A percentile compares a stretch with the other conserved stretches of the same genome.
Conservation (phyloP, 1,284 basidiomycete species). For the Rhizoctonia solani region DNA sequence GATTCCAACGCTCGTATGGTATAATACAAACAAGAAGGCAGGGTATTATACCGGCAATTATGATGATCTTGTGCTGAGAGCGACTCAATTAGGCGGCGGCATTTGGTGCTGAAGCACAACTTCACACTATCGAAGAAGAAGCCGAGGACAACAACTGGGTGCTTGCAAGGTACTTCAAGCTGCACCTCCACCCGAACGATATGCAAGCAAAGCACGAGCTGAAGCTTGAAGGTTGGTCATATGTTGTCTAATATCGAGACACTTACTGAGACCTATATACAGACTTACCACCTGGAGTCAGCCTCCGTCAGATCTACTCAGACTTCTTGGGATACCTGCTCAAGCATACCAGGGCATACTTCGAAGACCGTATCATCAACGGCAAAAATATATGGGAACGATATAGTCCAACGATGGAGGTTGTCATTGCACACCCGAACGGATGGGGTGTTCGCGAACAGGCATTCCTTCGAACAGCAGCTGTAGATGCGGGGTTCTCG, state of each 20-base stretch:
- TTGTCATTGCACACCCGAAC: constrained; percentile 35
- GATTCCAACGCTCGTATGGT: constrained; percentile 33
- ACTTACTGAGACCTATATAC: not conserved
- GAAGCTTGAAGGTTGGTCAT: not conserved
- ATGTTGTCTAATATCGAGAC: not conserved
- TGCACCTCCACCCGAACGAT: constrained; percentile 31
- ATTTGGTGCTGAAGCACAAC: constrained; percentile 32
- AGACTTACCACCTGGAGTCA: constrained; percentile 13
- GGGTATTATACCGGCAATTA: not conserved
- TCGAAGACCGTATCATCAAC: constrained; percentile 19
- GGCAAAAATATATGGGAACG: constrained; percentile 23
- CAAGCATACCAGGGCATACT: constrained; percentile 24
- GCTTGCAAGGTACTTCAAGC: constrained; percentile 34
- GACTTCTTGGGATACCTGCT: constrained; percentile 35
- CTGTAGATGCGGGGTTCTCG: constrained; percentile 22
- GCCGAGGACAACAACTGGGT: constrained; percentile 28
- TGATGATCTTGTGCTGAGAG: not conserved
- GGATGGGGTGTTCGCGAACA: constrained; percentile 36
- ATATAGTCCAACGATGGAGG: constrained; percentile 8
- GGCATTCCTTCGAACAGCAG: constrained; percentile 32
- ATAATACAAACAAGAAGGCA: constrained; percentile 25
- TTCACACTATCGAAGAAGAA: not conserved
- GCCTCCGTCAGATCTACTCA: constrained; percentile 16
- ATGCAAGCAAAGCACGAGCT: constrained; percentile 10
- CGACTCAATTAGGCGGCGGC: not conserved